phyloP scores from a whole-genome alignment of 176 grass and related monocot genomes.

The Carex scoparia region DNA sequence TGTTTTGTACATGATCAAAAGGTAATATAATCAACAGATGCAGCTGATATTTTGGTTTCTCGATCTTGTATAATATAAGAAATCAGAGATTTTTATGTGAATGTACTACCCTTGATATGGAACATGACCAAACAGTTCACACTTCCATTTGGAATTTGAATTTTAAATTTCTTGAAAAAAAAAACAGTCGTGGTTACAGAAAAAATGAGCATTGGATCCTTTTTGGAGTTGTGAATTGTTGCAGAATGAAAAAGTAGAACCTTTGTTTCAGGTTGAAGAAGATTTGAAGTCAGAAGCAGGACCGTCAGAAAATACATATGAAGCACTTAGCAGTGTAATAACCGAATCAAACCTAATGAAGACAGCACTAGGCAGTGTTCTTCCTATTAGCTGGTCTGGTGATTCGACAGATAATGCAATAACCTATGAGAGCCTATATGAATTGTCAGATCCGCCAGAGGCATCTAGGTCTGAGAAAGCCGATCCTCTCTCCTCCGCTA shows the following conservation, averaged over 20 bases:
- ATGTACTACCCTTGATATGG: background rate
- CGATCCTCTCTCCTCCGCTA: conserved; percentile 42
- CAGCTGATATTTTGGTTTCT: background rate
- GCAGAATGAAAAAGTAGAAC: background rate
- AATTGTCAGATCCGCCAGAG: conserved; percentile 39
- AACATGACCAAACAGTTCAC: background rate
- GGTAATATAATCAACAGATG: background rate
- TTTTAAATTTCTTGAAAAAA: background rate
- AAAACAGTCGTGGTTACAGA: background rate
- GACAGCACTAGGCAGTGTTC: conserved; percentile 43
- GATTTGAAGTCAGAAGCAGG: conserved; percentile 46
- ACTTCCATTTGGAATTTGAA: background rate
- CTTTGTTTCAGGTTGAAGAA: conserved; percentile 46
- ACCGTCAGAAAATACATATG: conserved; percentile 39
- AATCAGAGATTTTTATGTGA: background rate
- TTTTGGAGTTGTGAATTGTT: background rate
- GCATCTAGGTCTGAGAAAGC: conserved; percentile 39
- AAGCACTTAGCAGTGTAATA: conserved; percentile 61
- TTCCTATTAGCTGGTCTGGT: conserved; percentile 81
- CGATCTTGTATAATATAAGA: background rate
- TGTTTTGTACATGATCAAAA: background rate
- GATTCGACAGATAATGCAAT: conserved; percentile 48
- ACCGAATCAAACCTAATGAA: conserved; percentile 78
- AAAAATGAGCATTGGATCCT: background rate
- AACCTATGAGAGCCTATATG: conserved; percentile 42